Percentiles rank a stretch among this genome's conserved stretches.
These are phyloP conservation scores for Dothideomycetidae sp. DNA, from an alignment of 2,329 filamentous ascomycete species.

Conservation along the genomic window DNA sequence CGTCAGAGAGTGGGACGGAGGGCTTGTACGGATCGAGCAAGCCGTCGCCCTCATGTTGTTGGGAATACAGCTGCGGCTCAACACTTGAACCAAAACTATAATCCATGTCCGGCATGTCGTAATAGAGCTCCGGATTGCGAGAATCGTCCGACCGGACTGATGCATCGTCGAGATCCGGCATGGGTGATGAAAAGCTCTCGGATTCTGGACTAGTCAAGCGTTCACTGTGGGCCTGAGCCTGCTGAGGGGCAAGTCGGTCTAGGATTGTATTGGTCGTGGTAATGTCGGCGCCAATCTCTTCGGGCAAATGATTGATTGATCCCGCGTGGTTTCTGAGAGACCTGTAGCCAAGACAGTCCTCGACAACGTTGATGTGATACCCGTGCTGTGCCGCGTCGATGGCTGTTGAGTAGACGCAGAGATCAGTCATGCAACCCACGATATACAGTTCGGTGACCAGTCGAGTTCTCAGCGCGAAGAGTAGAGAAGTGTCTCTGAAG, in stretches of 20 bases:
- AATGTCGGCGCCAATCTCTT: conserved; percentile 59
- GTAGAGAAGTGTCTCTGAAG: conserved; percentile 58
- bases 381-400: conserved; percentile 82
- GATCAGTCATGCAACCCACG: conserved; percentile 72
- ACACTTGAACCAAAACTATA: no score
- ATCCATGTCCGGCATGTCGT: no score
- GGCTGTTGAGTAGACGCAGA: conserved; percentile 82
- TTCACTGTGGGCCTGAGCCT: conserved; percentile 7
- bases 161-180: conserved; percentile 1
- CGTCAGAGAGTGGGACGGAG: no score
- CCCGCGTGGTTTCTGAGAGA: conserved; percentile 52
- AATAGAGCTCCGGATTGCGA: no score
- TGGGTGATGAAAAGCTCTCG: neutral
- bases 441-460: conserved; percentile 83
- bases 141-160: neutral
- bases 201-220: conserved; percentile 1
- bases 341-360: conserved; percentile 78
- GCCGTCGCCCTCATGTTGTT: no score
- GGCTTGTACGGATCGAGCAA: no score
- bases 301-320: conserved; percentile 55
- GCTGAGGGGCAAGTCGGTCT: conserved; percentile 9
- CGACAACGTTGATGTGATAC: conserved; percentile 69
- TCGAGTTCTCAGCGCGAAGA: conserved; percentile 66
- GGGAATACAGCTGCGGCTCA: no score
- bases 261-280: conserved; percentile 44